A percentile compares a stretch with the other conserved stretches of the same genome.
These are phyloP conservation scores for Penicillium lagena DNA, from an alignment of 495 filamentous ascomycete species.

Conservation along the genomic window DNA sequence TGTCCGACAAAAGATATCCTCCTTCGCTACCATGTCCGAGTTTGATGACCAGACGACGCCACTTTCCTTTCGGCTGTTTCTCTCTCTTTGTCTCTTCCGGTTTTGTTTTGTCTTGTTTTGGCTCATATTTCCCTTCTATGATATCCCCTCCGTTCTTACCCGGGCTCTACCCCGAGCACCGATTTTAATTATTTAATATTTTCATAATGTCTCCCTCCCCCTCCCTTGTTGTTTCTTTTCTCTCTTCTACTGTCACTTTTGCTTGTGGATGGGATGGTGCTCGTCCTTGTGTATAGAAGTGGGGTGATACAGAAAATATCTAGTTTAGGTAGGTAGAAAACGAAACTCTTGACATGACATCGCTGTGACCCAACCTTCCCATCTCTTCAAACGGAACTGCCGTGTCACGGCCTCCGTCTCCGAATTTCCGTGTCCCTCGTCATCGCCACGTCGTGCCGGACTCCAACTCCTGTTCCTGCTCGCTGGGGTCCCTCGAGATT, in stretches of 20 bases:
- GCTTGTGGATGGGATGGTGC: conserved; percentile 5
- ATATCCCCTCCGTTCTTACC: conserved; percentile 29
- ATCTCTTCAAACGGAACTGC: too few species aligned
- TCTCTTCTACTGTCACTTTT: background rate
- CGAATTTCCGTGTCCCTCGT: too few species aligned
- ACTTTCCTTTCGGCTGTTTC: conserved; percentile 20
- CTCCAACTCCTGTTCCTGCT: too few species aligned
- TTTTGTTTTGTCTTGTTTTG: conserved; percentile 6
- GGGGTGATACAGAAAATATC: too few species aligned
- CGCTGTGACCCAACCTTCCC: too few species aligned
- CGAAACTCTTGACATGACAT: too few species aligned
- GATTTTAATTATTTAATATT: conserved; percentile 23
- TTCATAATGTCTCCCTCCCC: too few species aligned
- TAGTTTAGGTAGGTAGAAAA: too few species aligned
- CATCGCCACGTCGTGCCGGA: too few species aligned
- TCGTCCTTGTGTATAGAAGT: conserved; percentile 6
- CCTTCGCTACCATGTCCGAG: conserved; percentile 34
- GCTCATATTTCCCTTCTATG: conserved; percentile 21
- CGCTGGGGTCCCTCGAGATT: too few species aligned
- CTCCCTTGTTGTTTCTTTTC: too few species aligned
- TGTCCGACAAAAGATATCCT: conserved; percentile 16
- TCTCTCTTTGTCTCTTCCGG: conserved; percentile 9
- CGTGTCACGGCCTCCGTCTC: too few species aligned
- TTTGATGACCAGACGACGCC: conserved; percentile 44
- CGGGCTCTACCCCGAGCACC: conserved; percentile 18